Evolutionary conservation across 164 flowering plant genomes (phyloP).

Genomic region (Malania oleifera): DNA sequence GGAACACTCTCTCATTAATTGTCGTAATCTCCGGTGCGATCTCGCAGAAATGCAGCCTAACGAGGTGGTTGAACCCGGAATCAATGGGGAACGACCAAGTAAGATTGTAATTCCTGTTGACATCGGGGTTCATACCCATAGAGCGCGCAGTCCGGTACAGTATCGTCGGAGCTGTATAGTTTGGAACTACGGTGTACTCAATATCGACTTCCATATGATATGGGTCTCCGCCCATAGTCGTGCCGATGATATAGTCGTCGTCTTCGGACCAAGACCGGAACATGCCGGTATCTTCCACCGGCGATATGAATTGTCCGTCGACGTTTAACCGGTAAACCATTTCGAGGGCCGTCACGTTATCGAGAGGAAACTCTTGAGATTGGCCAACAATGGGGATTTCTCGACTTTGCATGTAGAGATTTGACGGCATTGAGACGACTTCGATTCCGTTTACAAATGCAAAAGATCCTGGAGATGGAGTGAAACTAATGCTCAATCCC

Average conservation of each 20-base stretch:
- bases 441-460: constrained; percentile 23
- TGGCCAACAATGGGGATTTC: constrained; percentile 6
- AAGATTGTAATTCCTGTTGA: constrained; percentile 13
- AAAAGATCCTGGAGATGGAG: not conserved
- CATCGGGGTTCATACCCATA: not conserved
- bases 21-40: not conserved
- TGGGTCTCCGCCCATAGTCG: not conserved
- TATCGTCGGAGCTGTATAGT: constrained; percentile 15
- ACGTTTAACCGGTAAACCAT: constrained; percentile 18
- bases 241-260: not conserved
- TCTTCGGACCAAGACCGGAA: constrained; percentile 17
- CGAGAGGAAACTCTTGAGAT: not conserved
- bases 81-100: constrained; percentile 22
- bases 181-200: not conserved
- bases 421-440: constrained; percentile 12
- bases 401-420: not conserved
- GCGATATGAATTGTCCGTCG: constrained; percentile 4
- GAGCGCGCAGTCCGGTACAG: constrained; percentile 11
- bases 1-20: constrained; percentile 13
- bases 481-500: not conserved
- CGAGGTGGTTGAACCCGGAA: constrained; percentile 19
- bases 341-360: constrained; percentile 14
- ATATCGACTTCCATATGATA: not conserved
- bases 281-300: constrained; percentile 14
- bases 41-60: constrained; percentile 30